phyloP scores from a whole-genome alignment of 768 basidiomycete species.

The Steccherinum ochraceum region DNA sequence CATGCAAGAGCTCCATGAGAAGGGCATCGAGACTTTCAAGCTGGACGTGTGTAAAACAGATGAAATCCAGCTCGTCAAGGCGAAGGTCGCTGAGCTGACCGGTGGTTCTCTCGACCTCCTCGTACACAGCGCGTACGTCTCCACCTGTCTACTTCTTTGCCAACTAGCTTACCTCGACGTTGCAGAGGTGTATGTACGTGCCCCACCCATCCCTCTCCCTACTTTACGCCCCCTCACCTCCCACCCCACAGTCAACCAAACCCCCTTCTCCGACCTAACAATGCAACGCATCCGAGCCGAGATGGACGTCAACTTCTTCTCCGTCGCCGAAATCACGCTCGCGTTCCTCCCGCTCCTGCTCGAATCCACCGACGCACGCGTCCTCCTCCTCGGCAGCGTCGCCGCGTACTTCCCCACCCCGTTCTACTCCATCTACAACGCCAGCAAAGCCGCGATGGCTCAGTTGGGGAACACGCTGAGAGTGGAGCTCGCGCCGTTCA shows the following conservation, averaged over 20 bases:
- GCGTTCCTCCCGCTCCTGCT: conserved; percentile 25
- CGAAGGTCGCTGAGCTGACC: conserved; percentile 13
- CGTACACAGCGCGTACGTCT: conserved; percentile 22
- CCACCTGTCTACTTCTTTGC: neutral
- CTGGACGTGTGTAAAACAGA: conserved; percentile 23
- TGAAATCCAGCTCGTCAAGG: conserved; percentile 7
- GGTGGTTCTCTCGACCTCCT: conserved; percentile 25
- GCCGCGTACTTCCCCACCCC: conserved; percentile 22
- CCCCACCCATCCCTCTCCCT: neutral
- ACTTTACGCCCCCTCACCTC: neutral
- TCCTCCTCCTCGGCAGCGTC: conserved; percentile 26
- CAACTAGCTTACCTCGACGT: neutral
- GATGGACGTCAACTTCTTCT: conserved; percentile 29
- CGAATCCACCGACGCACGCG: conserved; percentile 20
- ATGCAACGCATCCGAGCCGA: conserved; percentile 17
- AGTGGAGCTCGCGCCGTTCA: conserved; percentile 28
- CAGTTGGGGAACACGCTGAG: conserved; percentile 25
- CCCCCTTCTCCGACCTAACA: conserved; percentile 21
- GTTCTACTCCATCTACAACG: conserved; percentile 24
- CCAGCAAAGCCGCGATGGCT: conserved; percentile 28
- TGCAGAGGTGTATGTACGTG: neutral
- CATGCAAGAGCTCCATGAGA: conserved; percentile 14
- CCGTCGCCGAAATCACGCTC: conserved; percentile 25
- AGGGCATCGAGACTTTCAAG: conserved; percentile 16
- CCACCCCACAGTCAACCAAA: conserved; percentile 9